Conservation (phyloP, 2,329 filamentous ascomycete species). For the Arachnomyces sp. region DNA sequence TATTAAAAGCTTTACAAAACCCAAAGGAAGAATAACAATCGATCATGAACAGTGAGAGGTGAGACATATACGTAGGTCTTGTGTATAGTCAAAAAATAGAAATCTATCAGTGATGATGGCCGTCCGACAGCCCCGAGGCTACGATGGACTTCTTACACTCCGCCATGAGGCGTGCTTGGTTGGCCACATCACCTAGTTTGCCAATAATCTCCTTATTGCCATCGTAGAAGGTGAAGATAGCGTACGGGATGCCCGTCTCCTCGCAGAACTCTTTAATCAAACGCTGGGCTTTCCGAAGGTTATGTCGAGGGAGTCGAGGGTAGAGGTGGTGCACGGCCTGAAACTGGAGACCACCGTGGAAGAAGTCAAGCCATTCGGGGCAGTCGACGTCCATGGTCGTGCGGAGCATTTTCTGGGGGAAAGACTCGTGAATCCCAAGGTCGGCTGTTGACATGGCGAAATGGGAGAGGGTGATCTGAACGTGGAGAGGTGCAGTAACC, state of each 20-base stretch:
- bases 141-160: constrained; percentile 55
- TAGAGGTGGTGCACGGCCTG: constrained; percentile 83
- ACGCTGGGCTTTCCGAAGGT: constrained; percentile 64
- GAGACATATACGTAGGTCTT: no score
- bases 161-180: constrained; percentile 66
- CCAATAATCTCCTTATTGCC: constrained; percentile 75
- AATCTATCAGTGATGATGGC: constrained; percentile 18
- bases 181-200: constrained; percentile 66
- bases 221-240: constrained; percentile 74
- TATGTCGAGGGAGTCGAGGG: constrained; percentile 75
- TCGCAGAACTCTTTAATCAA: constrained; percentile 73
- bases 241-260: constrained; percentile 76
- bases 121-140: no score
- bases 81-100: no score
- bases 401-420: constrained; percentile 81
- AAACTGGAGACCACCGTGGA: constrained; percentile 83
- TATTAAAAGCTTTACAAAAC: no score
- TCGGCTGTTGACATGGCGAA: constrained; percentile 91
- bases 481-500: constrained; percentile 70
- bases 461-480: constrained; percentile 85
- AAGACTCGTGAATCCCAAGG: constrained; percentile 73
- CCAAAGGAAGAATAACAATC: no score
- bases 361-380: constrained; percentile 77
- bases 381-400: constrained; percentile 94
- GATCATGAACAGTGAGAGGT: no score